These are phyloP conservation scores for Aspergillus olivimuriae DNA, from an alignment of 495 filamentous ascomycete genomes.

Conservation along the genomic window DNA sequence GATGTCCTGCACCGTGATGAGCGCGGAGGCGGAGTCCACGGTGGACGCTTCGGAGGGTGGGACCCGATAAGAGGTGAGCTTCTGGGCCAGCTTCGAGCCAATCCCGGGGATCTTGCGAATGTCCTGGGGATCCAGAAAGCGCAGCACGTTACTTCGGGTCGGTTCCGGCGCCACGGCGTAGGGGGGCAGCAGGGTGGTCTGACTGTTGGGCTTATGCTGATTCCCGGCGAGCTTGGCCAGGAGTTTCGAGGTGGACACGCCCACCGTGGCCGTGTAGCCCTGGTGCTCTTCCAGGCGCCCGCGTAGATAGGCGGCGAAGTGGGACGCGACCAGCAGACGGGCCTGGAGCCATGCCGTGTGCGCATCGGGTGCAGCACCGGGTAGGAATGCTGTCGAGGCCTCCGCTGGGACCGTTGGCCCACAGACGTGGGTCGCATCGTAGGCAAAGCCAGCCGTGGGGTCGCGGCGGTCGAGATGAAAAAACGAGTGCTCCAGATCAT, in stretches of 20 bases:
- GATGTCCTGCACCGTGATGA: constrained; percentile 60
- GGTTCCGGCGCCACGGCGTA: constrained; percentile 26
- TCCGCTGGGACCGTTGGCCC: constrained; percentile 50
- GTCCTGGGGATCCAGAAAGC: constrained; percentile 69
- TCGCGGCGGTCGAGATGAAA: constrained; percentile 72
- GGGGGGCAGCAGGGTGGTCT: constrained; percentile 73
- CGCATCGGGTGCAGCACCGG: background rate
- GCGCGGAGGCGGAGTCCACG: constrained; percentile 44
- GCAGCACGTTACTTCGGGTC: constrained; percentile 43
- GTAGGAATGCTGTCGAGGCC: background rate
- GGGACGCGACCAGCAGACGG: constrained; percentile 61
- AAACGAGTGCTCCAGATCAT: constrained; percentile 61
- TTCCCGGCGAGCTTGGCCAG: constrained; percentile 80
- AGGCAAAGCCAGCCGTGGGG: constrained; percentile 72
- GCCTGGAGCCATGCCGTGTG: constrained; percentile 30
- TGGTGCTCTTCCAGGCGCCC: constrained; percentile 65
- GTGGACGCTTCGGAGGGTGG: too few species aligned
- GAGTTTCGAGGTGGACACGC: constrained; percentile 78
- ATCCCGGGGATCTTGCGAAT: constrained; percentile 84
- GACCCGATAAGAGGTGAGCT: constrained; percentile 57
- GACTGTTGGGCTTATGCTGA: constrained; percentile 76
- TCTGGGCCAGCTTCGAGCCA: constrained; percentile 68
- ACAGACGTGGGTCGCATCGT: constrained; percentile 58
- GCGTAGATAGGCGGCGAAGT: constrained; percentile 69
- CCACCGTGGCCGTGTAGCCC: constrained; percentile 82